Base-by-base conservation (phyloP, 257 asterid genomes). In the Gentiana macrophylla region DNA sequence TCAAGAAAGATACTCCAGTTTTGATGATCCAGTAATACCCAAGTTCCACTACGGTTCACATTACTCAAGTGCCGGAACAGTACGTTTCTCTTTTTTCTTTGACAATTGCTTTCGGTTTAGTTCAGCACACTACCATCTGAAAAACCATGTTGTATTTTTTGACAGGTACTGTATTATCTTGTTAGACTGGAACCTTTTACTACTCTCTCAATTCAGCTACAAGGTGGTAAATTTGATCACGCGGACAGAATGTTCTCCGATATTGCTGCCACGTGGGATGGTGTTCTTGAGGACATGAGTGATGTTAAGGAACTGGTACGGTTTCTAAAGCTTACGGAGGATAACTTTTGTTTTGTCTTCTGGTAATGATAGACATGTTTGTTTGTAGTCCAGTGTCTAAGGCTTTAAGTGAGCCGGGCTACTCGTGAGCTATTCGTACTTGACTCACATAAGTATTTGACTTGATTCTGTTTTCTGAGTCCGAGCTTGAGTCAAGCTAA, bases 231-330 rank as follows among this genome's bases (percentile, higher is more conserved):
- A 69, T 91, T 91, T 61, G 98, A 91, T 81, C 98, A 91, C 71
- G 97, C 97, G 62, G 98, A 91, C 73, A 84, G 98, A 75, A 83
- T 91, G 98, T 91, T 91, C 71, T 78, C 80, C 12, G 97, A 91
- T 76, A 80, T 91, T 68, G 75, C 76, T 79, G 93, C 93, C 49
- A 87, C 98, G n/a, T 91, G 98, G 98, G 77, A 70, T 71, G 95
- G 98, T 68, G 93, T 91, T 76, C 88, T 87, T 35, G 98, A 87
- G 80, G 98, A 91, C 76, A 91, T 91, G 97, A 91, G 97, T 68
- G 98, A 91, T 61, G 90, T 91, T 52, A 91, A 91, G 70, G 98
- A 91, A 69, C 68, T 91, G 98, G 98, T 91, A 83, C 55, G n/a
- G 53, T 62, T 41, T 41, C 46, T 41, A 10, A 41, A 41, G 9